Conservation (phyloP, 2,329 filamentous ascomycete genomes). For the Colletotrichum lini region DNA sequence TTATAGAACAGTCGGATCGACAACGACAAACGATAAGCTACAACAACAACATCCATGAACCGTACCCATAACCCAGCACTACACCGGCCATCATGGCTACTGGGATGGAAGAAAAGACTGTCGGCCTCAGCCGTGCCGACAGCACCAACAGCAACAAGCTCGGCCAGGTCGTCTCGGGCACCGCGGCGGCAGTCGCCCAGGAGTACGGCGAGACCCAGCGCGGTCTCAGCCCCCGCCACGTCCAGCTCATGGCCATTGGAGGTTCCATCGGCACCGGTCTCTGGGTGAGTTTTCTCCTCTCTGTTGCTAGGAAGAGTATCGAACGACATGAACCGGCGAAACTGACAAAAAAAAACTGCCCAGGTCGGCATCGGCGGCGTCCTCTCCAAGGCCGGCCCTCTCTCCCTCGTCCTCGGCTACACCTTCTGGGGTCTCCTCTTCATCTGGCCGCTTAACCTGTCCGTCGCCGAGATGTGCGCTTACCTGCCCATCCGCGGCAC, state of each 20-base stretch:
- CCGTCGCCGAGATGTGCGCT: slow-evolving; percentile 70
- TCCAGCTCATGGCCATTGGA: slow-evolving; percentile 65
- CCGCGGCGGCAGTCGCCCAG: slow-evolving; percentile 30
- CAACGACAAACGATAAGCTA: not conserved
- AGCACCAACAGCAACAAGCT: slow-evolving; percentile 40
- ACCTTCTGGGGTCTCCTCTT: slow-evolving; percentile 60
- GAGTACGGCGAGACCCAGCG: slow-evolving; percentile 53
- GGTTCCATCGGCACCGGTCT: slow-evolving; percentile 63
- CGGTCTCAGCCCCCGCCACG: slow-evolving; percentile 57
- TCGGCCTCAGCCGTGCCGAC: slow-evolving; percentile 38
- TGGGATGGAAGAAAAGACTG: slow-evolving; percentile 37
- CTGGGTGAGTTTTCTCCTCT: slow-evolving; percentile 48
- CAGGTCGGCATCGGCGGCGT: slow-evolving; percentile 60
- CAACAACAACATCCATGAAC: too few relatives aligned
- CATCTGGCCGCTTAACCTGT: slow-evolving; percentile 61
- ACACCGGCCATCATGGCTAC: slow-evolving; percentile 32
- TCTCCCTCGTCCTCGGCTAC: slow-evolving; percentile 61
- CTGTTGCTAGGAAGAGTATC: not conserved
- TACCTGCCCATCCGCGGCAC: slow-evolving; percentile 69
- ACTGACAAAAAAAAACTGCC: not conserved
- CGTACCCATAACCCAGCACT: not conserved
- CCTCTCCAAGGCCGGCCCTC: slow-evolving; percentile 58
- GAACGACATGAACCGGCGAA: not conserved
- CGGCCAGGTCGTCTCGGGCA: slow-evolving; percentile 36
- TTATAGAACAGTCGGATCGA: slow-evolving; percentile 12